These are phyloP conservation scores for Stachybotrys elegans DNA, from an alignment of 2,329 filamentous ascomycete species.

Conservation along the genomic window DNA sequence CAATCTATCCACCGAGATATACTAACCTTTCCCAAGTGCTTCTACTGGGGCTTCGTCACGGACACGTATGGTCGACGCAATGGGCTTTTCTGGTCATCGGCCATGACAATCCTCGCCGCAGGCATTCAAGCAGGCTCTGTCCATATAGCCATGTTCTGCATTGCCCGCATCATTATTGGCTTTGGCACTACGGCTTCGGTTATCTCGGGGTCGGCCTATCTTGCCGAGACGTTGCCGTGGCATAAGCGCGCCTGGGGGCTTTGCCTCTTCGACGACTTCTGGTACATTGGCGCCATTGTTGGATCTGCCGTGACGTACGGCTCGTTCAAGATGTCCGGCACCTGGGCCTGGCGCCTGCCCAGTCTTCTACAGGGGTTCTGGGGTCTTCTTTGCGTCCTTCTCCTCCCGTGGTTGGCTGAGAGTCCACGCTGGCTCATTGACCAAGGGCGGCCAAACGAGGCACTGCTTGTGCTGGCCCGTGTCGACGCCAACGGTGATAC, in stretches of 20 bases:
- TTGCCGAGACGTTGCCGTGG: slow-evolving; percentile 42
- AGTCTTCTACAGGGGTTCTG: slow-evolving; percentile 25
- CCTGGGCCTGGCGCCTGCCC: slow-evolving; percentile 31
- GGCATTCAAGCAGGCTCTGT: slow-evolving; percentile 41
- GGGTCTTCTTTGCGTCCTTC: slow-evolving; percentile 18
- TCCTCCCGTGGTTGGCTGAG: slow-evolving; percentile 32
- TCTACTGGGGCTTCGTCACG: slow-evolving; percentile 1
- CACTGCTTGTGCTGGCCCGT: slow-evolving; percentile 33
- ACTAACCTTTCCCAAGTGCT: slow-evolving; percentile 1
- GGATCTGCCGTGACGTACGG: slow-evolving; percentile 40
- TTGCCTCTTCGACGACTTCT: slow-evolving; percentile 12
- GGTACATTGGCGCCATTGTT: slow-evolving; percentile 33
- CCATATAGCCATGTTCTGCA: slow-evolving; percentile 46
- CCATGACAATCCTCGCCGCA: background rate
- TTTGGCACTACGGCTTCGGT: slow-evolving; percentile 37
- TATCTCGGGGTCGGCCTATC: slow-evolving; percentile 39
- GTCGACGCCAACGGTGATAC: slow-evolving; percentile 38
- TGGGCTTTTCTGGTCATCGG: slow-evolving; percentile 29
- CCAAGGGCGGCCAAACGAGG: slow-evolving; percentile 34
- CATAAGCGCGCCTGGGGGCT: slow-evolving; percentile 16
- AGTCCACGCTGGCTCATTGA: slow-evolving; percentile 42
- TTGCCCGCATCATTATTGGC: slow-evolving; percentile 41
- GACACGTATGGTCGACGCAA: slow-evolving; percentile 25
- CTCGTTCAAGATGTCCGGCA: slow-evolving; percentile 23
- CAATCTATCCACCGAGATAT: slow-evolving; percentile 5